phyloP scores from a whole-genome alignment of 495 filamentous ascomycete species.

The Bacidia rubella region DNA sequence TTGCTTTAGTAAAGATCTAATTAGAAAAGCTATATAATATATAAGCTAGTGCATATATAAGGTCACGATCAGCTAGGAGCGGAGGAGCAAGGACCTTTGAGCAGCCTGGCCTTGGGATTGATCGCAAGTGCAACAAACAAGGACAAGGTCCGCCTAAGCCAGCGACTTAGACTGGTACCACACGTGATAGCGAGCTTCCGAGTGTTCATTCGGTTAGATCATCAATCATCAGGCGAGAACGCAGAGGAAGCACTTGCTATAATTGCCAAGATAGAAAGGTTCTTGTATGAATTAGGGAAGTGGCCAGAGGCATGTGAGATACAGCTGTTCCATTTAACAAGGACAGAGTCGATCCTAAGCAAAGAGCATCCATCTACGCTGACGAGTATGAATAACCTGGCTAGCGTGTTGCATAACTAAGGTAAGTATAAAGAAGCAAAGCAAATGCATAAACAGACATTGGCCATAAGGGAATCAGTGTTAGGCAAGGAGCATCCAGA shows the following conservation, averaged over 20 bases:
- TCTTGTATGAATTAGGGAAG: neutral
- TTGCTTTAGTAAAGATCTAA: neutral
- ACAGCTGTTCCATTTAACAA: conserved; percentile 12
- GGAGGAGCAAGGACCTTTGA: neutral
- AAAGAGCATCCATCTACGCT: conserved; percentile 19
- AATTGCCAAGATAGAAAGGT: neutral
- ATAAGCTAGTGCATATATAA: neutral
- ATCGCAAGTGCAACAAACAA: neutral
- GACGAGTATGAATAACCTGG: conserved; percentile 18
- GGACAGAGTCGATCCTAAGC: conserved; percentile 20
- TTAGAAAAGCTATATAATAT: neutral
- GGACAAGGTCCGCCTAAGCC: neutral
- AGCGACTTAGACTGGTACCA: neutral
- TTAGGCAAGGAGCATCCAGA: conserved; percentile 21
- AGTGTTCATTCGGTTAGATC: neutral
- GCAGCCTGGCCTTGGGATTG: neutral
- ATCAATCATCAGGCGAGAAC: neutral
- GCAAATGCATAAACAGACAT: conserved; percentile 8
- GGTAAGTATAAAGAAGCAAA: neutral
- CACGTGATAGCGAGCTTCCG: neutral
- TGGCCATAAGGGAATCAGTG: conserved; percentile 20
- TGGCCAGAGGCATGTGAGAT: neutral
- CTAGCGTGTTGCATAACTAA: conserved; percentile 14
- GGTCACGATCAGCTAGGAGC: neutral
- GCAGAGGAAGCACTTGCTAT: neutral